Evolutionary conservation across 352 stramenopile species (phyloP).

Genomic region (Phytophthora cryptogea): DNA sequence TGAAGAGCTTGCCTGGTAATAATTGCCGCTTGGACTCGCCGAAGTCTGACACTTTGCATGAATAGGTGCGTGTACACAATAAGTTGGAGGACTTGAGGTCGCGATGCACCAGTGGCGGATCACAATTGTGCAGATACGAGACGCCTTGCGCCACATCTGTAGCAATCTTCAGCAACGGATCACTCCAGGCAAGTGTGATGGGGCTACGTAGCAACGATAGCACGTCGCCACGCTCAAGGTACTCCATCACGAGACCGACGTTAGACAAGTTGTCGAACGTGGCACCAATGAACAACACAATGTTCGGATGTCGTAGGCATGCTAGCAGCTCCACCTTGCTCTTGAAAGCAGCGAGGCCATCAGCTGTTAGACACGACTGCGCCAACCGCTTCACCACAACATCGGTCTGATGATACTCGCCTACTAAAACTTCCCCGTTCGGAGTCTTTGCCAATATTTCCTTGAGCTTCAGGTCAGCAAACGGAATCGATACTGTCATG

Average conservation of each 20-base stretch:
- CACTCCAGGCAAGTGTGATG: slow-evolving; percentile 76
- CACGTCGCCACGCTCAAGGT: slow-evolving; percentile 76
- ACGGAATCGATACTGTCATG: slow-evolving; percentile 77
- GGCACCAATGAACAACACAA: slow-evolving; percentile 87
- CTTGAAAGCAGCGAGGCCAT: slow-evolving; percentile 76
- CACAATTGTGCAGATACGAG: slow-evolving; percentile 82
- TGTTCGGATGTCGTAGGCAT: slow-evolving; percentile 83
- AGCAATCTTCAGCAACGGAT: slow-evolving; percentile 79
- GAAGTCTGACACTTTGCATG: slow-evolving; percentile 87
- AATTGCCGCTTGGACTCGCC: slow-evolving; percentile 70
- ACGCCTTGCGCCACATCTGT: slow-evolving; percentile 83
- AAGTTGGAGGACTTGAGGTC: slow-evolving; percentile 87
- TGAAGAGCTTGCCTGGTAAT: slow-evolving; percentile 52
- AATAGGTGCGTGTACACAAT: slow-evolving; percentile 72
- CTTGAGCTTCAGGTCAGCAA: slow-evolving; percentile 72
- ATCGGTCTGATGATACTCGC: slow-evolving; percentile 75
- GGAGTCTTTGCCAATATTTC: slow-evolving; percentile 74
- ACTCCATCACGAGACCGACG: slow-evolving; percentile 79
- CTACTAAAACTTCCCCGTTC: slow-evolving; percentile 66
- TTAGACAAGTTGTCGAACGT: slow-evolving; percentile 85
- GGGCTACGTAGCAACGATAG: slow-evolving; percentile 59
- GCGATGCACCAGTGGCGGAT: slow-evolving; percentile 78
- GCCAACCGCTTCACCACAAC: slow-evolving; percentile 82
- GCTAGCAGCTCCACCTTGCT: slow-evolving; percentile 78
- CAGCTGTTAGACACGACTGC: slow-evolving; percentile 56